Evolutionary conservation across 1,139 yeast species (phyloP), one percentile per base, ranked within the genome.

Genomic region (Geotrichum europaeum): DNA sequence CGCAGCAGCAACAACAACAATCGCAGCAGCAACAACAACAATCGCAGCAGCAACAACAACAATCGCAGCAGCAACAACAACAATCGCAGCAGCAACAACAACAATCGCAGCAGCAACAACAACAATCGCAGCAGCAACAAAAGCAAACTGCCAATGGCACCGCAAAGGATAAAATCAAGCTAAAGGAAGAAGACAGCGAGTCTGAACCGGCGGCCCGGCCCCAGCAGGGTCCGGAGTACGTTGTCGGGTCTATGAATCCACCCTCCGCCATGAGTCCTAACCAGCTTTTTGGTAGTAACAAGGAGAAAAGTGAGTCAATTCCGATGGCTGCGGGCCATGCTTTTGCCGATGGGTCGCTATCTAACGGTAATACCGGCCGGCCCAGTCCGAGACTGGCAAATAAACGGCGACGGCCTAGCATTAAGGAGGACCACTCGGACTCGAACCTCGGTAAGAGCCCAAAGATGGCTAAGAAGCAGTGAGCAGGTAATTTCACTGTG

Each of bases 391-490:
- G 64, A 15, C 22, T 61, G 56, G 28, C 51, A 4, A 56, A 57
- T 13, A 53, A 58, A 40, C 52, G 63, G 45, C 61, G 65, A 12
- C 62, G 66, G 18, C 58, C 65, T 28, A 63, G 62, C 58, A 56
- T 59, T 22, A 62, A 62, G 56, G 65, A 58, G 7, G 62, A 59
- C 22, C 60, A 58, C 18, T 59, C 32, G 24, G 53, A 49, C n/a
- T 54, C 61, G 5, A 53, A 56, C 49, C 34, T 55, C 43, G 22
- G 59, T 32, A 49, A 47, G 24, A 61, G 63, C 34, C 62, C 63
- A 5, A 61, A 59, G 47, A 50, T 59, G 55, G 56, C 57, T 6
- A 61, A 59, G 43, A 59, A 56, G 51, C 47, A 51, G 47, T 40
- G 22, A 40, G 43, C 6, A 1, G 25, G 24, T 13, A 30, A 20